phyloP scores from a whole-genome alignment of 306 rosid species.

The Arachis hypogaea region DNA sequence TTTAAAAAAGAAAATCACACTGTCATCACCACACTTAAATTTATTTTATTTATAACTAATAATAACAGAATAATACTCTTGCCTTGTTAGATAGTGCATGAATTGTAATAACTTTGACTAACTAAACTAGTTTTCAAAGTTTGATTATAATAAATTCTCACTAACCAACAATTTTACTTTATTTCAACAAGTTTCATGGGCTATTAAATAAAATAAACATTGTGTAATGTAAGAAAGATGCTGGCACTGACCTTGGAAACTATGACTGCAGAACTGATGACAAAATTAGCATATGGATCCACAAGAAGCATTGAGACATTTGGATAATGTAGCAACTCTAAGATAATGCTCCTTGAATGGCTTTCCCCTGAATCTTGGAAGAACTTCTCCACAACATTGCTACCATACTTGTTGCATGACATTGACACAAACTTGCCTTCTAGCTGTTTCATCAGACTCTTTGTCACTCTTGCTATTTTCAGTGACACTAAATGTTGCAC shows the following conservation, averaged over 20 bases:
- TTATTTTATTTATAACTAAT: too few species aligned
- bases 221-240: background rate
- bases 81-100: background rate
- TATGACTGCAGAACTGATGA: conserved; percentile 49
- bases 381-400: conserved; percentile 69
- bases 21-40: too few species aligned
- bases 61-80: too few species aligned
- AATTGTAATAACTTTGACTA: background rate
- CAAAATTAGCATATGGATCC: conserved; percentile 62
- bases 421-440: conserved; percentile 42
- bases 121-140: background rate
- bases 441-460: conserved; percentile 41
- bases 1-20: too few species aligned
- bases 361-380: conserved; percentile 36
- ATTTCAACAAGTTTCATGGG: too few species aligned
- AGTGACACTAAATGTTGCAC: conserved; percentile 53
- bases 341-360: conserved; percentile 33
- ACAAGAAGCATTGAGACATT: conserved; percentile 43
- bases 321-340: conserved; percentile 43
- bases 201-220: too few species aligned
- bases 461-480: conserved; percentile 35
- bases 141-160: too few species aligned
- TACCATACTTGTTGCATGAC: conserved; percentile 57
- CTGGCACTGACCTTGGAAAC: conserved; percentile 51
- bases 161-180: too few species aligned